Conservation (phyloP, 192 early-diverging fungal genomes). For the Podochytrium sp. region DNA sequence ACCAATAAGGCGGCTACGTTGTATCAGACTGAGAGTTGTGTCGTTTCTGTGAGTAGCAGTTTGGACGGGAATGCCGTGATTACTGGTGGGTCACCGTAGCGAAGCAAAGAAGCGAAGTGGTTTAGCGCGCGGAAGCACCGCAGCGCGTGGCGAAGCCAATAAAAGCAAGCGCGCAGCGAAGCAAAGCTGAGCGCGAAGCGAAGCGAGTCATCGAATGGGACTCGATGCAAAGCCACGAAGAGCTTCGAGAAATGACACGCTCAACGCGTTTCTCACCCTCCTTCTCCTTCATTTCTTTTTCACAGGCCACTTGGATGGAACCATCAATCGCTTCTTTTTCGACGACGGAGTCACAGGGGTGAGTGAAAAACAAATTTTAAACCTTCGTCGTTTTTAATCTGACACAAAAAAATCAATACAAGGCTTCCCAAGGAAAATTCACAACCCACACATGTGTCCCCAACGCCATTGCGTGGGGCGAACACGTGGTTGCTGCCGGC, state of each 20-base stretch:
- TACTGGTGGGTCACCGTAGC: slow-evolving; percentile 37
- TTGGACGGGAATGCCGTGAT: slow-evolving; percentile 63
- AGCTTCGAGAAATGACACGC: too few relatives aligned
- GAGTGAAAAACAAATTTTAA: background rate
- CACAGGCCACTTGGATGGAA: slow-evolving; percentile 60
- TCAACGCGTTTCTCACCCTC: too few relatives aligned
- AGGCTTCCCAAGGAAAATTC: slow-evolving; percentile 61
- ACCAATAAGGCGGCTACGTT: slow-evolving; percentile 71
- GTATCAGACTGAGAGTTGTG: slow-evolving; percentile 64
- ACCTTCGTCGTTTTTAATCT: background rate
- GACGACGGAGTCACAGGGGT: slow-evolving; percentile 67
- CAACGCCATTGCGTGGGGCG: slow-evolving; percentile 58
- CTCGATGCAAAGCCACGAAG: too few relatives aligned
- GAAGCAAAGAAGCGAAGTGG: too few relatives aligned
- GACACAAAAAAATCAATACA: background rate
- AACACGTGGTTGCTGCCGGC: slow-evolving; percentile 58
- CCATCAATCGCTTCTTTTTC: slow-evolving; percentile 67
- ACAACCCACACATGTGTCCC: slow-evolving; percentile 53
- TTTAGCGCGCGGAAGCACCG: too few relatives aligned
- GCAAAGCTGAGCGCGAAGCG: too few relatives aligned
- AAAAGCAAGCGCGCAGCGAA: too few relatives aligned
- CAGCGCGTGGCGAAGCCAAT: too few relatives aligned
- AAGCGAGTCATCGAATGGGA: too few relatives aligned
- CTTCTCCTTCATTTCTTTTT: too few relatives aligned
- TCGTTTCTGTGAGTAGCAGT: slow-evolving; percentile 56